Base-by-base conservation (phyloP, 2,329 filamentous ascomycete genomes). In the Xylaria hypoxylon region DNA sequence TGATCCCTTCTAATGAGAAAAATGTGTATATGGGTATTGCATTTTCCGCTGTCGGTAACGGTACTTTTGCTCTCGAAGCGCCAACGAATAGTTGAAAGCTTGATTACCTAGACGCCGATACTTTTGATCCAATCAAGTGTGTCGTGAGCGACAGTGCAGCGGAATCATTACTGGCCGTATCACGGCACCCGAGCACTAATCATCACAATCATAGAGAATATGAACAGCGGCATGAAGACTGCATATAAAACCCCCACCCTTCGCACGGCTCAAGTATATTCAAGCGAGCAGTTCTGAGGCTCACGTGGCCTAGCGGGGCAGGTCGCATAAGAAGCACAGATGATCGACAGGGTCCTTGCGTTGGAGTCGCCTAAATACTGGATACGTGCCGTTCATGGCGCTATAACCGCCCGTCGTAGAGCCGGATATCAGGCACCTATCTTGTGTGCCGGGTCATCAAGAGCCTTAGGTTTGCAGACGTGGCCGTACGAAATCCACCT, bases 221-320 rank as follows among this genome's bases (percentile, higher is more conserved):
- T 15, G 13, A 13, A 8, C 31, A 15, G 35, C 35, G 13, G 35
- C 35, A 38, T 38, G 35, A 11, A 13, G 35, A 38, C 15, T 15
- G 15, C 13, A n/a, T 19, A 6, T 17, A 17, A 35, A 22, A 13
- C 4, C 31, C n/a, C 26, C 52, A 15, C 22, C 15, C 60, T 72
- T 35, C 78, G 17, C 5, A 73, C 78, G 33, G 48, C 58, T 79
- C 75, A 57, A 80, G 76, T 1, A 40, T 6, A 15, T 17, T 22
- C 11, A 56, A 17, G 78, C 79, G 45, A 79, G 33, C 3, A 81
- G 60, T 68, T 79, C 79, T 6, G 19, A 78, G 80, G 2, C 79
- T 77, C n/a, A 79, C 63, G 63, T 80, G 76, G 13, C 79, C 78
- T 8, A 79, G 78, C 5, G 5, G 80, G 62, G 35, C 70, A 73